Conservation (phyloP, 805 yeast genomes). For the Hanseniaspora vineae region DNA sequence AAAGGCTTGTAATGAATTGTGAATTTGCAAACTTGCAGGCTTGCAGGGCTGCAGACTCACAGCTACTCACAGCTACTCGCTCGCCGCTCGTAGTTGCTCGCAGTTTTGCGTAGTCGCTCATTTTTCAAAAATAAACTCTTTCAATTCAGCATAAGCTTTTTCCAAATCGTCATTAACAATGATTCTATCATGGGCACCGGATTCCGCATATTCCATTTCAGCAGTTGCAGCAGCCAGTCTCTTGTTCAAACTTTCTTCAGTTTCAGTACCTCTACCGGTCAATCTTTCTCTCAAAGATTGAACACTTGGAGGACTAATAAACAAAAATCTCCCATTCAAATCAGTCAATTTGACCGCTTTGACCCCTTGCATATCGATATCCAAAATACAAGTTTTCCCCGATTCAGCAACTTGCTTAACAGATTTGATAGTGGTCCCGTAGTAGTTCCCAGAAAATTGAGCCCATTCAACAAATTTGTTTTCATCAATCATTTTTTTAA, state of each 20-base stretch:
- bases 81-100: too few relatives aligned
- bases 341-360: slow-evolving; percentile 74
- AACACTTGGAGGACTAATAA: slow-evolving; percentile 85
- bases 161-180: slow-evolving; percentile 89
- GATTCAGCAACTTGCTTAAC: slow-evolving; percentile 46
- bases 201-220: slow-evolving; percentile 78
- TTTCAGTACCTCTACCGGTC: slow-evolving; percentile 88
- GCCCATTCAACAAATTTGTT: slow-evolving; percentile 93
- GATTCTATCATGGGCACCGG: slow-evolving; percentile 84
- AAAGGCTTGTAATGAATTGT: too few relatives aligned
- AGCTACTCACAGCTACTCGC: too few relatives aligned
- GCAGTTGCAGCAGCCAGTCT: slow-evolving; percentile 78
- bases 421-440: slow-evolving; percentile 84
- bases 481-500: slow-evolving; percentile 61
- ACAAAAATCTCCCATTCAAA: slow-evolving; percentile 74
- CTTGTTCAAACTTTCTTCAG: slow-evolving; percentile 69
- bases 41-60: too few relatives aligned
- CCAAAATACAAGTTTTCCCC: slow-evolving; percentile 77
- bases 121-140: slow-evolving; percentile 40
- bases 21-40: too few relatives aligned
- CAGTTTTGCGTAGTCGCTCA: background rate
- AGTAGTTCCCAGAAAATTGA: slow-evolving; percentile 92
- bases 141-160: slow-evolving; percentile 71
- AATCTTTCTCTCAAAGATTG: slow-evolving; percentile 67
- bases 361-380: slow-evolving; percentile 99